Percentiles rank a stretch among this genome's conserved stretches.
These are phyloP conservation scores for Trametes elegans DNA, from an alignment of 768 basidiomycete species.

Conservation along the genomic window DNA sequence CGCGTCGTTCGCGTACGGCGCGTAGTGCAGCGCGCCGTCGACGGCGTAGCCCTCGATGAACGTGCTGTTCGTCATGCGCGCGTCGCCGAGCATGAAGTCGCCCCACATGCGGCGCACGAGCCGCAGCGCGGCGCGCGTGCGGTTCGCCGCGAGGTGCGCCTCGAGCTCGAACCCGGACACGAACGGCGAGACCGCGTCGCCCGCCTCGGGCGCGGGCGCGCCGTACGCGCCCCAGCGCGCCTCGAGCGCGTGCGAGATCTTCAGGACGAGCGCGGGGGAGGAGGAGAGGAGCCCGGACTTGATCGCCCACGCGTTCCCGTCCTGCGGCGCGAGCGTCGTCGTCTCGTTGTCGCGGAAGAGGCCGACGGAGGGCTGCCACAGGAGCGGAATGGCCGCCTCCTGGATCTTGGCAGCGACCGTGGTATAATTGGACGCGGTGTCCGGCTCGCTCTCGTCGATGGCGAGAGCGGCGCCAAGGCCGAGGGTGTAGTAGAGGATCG, in stretches of 20 bases:
- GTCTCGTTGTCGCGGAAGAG: slow-evolving; percentile 22
- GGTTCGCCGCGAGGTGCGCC: slow-evolving; percentile 18
- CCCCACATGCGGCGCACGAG: slow-evolving; percentile 19
- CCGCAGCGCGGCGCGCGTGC: slow-evolving; percentile 12
- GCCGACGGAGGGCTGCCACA: slow-evolving; percentile 16
- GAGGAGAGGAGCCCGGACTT: slow-evolving; percentile 16
- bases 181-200: slow-evolving; percentile 19
- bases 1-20: slow-evolving; percentile 17
- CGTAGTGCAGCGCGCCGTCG: slow-evolving; percentile 17
- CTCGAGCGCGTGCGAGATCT: slow-evolving; percentile 11
- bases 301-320: slow-evolving; percentile 21
- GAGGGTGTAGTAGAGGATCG: slow-evolving; percentile 19
- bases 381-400: slow-evolving; percentile 9
- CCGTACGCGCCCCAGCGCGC: slow-evolving; percentile 17
- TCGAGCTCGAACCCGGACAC: slow-evolving; percentile 20
- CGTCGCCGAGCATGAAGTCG: slow-evolving; percentile 22
- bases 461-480: slow-evolving; percentile 12
- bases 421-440: background rate
- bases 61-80: slow-evolving; percentile 23
- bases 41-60: slow-evolving; percentile 20
- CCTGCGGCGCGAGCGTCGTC: slow-evolving; percentile 20
- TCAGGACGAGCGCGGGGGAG: background rate
- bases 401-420: slow-evolving; percentile 11
- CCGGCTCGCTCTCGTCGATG: background rate
- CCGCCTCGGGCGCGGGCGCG: slow-evolving; percentile 20